phyloP scores from a whole-genome alignment of 2,329 filamentous ascomycete genomes.

The Aspergillus sp. region DNA sequence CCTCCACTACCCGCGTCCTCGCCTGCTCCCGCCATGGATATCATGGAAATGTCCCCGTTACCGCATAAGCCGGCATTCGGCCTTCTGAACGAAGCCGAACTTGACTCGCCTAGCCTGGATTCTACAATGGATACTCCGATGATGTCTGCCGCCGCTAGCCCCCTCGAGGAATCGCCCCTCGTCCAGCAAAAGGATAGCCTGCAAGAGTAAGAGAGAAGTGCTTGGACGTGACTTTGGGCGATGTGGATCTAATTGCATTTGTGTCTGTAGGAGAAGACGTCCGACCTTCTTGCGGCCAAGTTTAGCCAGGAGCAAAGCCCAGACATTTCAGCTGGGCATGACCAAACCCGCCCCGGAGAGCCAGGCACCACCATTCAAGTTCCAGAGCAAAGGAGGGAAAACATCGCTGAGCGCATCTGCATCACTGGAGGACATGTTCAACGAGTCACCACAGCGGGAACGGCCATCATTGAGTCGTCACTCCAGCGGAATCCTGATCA shows the following conservation, averaged over 20 bases:
- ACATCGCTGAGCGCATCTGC: constrained; percentile 61
- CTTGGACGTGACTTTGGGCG: not conserved
- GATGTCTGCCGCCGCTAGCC: constrained; percentile 41
- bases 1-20: constrained; percentile 84
- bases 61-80: constrained; percentile 79
- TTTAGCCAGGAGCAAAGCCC: constrained; percentile 72
- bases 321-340: constrained; percentile 67
- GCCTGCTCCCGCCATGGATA: constrained; percentile 69
- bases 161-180: constrained; percentile 42
- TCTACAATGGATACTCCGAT: constrained; percentile 47
- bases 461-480: constrained; percentile 62
- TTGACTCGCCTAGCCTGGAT: constrained; percentile 72
- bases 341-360: constrained; percentile 63
- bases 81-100: constrained; percentile 60
- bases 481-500: constrained; percentile 60
- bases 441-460: constrained; percentile 75
- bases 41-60: constrained; percentile 91
- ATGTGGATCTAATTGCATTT: constrained; percentile 23
- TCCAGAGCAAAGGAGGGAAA: constrained; percentile 61
- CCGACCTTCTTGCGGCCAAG: constrained; percentile 72
- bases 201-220: constrained; percentile 38
- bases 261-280: constrained; percentile 61
- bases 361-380: constrained; percentile 73
- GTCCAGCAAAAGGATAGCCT: constrained; percentile 31
- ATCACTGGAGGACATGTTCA: constrained; percentile 77